phyloP scores from a whole-genome alignment of 331 rosid genomes.

The Arachis monticola region DNA sequence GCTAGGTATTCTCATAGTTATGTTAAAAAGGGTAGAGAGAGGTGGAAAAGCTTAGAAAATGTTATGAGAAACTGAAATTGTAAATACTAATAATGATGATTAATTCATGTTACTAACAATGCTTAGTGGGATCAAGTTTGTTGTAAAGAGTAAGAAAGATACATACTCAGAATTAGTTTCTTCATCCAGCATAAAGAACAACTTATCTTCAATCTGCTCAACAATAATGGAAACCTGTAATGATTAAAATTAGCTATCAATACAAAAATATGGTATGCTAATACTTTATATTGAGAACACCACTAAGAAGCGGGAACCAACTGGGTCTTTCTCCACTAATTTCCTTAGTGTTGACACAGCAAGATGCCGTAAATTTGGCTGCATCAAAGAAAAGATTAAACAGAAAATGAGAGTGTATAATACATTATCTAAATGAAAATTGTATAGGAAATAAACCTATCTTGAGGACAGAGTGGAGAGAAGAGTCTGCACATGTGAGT shows the following conservation, averaged over 20 bases:
- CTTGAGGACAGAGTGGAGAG: conserved; percentile 80
- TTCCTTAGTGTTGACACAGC: conserved; percentile 93
- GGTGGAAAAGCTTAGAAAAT: too few relatives aligned
- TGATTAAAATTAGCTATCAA: conserved; percentile 39
- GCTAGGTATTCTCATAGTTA: too few relatives aligned
- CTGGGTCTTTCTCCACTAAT: conserved; percentile 95
- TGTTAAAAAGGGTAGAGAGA: too few relatives aligned
- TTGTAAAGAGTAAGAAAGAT: neutral
- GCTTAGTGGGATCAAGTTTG: too few relatives aligned
- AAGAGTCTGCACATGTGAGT: conserved; percentile 86
- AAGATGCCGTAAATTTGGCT: conserved; percentile 96
- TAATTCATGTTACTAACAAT: too few relatives aligned
- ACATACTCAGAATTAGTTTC: conserved; percentile 96
- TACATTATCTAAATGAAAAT: conserved; percentile 7
- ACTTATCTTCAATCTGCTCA: conserved; percentile 88
- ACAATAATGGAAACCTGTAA: conserved; percentile 78
- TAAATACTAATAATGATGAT: too few relatives aligned
- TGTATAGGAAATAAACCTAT: conserved; percentile 63
- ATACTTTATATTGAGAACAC: conserved; percentile 27
- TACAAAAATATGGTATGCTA: conserved; percentile 31
- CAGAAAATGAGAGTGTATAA: conserved; percentile 4
- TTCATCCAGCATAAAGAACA: conserved; percentile 95
- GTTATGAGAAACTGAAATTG: too few relatives aligned
- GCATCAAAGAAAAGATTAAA: conserved; percentile 34
- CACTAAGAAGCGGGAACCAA: conserved; percentile 44